Conservation (phyloP, 2,329 filamentous ascomycete genomes). For the Periconia digitata region DNA sequence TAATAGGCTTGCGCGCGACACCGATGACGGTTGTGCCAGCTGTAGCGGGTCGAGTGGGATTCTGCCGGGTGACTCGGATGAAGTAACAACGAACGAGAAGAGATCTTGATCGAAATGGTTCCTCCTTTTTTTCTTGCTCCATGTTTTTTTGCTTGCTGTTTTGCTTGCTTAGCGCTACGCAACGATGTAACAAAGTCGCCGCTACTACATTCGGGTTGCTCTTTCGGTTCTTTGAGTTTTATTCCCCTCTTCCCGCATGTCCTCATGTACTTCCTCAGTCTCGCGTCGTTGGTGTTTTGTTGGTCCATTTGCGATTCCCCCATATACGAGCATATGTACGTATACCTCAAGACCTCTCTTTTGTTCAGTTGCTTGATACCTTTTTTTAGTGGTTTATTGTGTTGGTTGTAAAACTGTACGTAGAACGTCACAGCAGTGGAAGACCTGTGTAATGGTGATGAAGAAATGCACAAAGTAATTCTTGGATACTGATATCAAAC, state of each 20-base stretch:
- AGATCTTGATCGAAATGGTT: not conserved
- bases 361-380: not conserved
- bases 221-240: not conserved
- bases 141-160: not conserved
- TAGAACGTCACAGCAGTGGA: too few relatives aligned
- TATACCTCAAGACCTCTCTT: not conserved
- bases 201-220: too few relatives aligned
- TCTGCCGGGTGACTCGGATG: constrained; percentile 1
- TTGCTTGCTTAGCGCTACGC: too few relatives aligned
- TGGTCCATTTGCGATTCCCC: not conserved
- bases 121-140: not conserved
- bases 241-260: not conserved
- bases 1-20: not conserved
- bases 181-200: too few relatives aligned
- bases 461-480: too few relatives aligned
- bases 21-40: constrained; percentile 1
- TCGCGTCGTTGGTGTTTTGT: too few relatives aligned
- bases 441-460: too few relatives aligned
- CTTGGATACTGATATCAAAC: too few relatives aligned
- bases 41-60: constrained; percentile 4
- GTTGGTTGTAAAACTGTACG: too few relatives aligned
- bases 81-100: not conserved
- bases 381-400: not conserved
- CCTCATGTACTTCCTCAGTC: not conserved
- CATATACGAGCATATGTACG: not conserved